Evolutionary conservation across 495 filamentous ascomycete species (phyloP).

Genomic region (Xylaria cubensis): DNA sequence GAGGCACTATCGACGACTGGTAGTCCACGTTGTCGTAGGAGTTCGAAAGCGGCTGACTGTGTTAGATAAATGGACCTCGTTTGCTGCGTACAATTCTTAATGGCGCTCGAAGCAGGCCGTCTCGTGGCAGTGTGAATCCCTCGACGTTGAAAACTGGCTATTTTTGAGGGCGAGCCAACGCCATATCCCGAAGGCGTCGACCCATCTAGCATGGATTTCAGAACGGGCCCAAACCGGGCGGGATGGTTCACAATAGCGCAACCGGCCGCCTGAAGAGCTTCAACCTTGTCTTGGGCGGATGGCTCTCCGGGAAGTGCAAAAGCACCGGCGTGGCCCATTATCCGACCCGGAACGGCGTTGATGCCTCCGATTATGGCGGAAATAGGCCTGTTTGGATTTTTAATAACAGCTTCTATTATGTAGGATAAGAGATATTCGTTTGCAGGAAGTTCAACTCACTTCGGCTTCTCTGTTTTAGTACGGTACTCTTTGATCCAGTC

Average conservation of each 20-base stretch:
- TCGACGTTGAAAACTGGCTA: constrained; percentile 47
- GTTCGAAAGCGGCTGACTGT: constrained; percentile 61
- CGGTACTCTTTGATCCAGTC: constrained; percentile 78
- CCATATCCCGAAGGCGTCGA: constrained; percentile 23
- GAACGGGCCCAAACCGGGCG: constrained; percentile 75
- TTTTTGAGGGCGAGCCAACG: constrained; percentile 31
- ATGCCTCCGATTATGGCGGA: constrained; percentile 78
- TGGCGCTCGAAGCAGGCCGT: constrained; percentile 1
- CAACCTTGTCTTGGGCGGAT: constrained; percentile 68
- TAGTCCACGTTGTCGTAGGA: constrained; percentile 63
- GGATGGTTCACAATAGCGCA: constrained; percentile 82
- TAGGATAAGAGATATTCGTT: too few species aligned
- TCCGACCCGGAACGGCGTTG: constrained; percentile 66
- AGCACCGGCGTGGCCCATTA: constrained; percentile 92
- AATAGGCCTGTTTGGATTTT: constrained; percentile 65
- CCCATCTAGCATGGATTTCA: constrained; percentile 58
- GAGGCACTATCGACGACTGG: constrained; percentile 51
- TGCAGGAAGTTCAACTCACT: constrained; percentile 56
- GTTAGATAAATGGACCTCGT: constrained; percentile 64
- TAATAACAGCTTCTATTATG: not conserved
- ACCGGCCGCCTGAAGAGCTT: constrained; percentile 71
- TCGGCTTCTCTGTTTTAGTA: constrained; percentile 63
- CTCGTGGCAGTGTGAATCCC: constrained; percentile 49
- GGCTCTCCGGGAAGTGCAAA: constrained; percentile 73
- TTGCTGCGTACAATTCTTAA: not conserved